Base-by-base conservation (phyloP, 164 flowering plant species). In the Nelumbo lutea region DNA sequence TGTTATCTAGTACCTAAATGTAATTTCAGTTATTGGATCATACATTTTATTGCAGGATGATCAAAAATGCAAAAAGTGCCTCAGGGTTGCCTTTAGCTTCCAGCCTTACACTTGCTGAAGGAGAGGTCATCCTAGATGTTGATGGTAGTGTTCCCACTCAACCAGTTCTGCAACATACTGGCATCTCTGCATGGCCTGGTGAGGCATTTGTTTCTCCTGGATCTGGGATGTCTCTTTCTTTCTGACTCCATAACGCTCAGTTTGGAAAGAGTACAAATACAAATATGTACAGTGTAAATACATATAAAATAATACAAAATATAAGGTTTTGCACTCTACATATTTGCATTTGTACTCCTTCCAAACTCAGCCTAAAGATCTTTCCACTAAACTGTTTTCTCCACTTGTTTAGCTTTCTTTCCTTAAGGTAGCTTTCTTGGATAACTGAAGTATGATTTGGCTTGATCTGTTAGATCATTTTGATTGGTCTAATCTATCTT, bases 171-270 rank as follows among this genome's bases (percentile, higher is more conserved):
- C 90, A 93, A 69, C 98, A 90, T 76, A 75, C 87, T 72, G 98
- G 98, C 14, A 86, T 89, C 66, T 78, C 92, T 64, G 92, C 90
- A 68, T 90, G 98, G 96, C 98, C 96, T 72, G 98, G 98, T 90
- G 72, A 80, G 83, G 74, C 62, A 44, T 70, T 59, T 40, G 10
- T 50, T 65, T 14, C 43, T 47, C 66, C 59, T 44, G 8, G 42
- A 4, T 9, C 46, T 52, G 40, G 10, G 3, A n/a, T 3, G 3
- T 53, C 11, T 11, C 14, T 53, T 44, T 53, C 62, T 13, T 44
- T 64, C 39, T 57, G 62, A 10, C 11, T 66, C 27, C 27, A 27
- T 27, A 27, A 0, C 27, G 27, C 27, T 27, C 27, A 27, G 27
- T 27, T 27, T 27, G 27, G 27, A 27, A 27, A 27, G 27, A 27